These are phyloP conservation scores for Fusarium buharicum DNA, from an alignment of 2,329 filamentous ascomycete species.

Conservation along the genomic window DNA sequence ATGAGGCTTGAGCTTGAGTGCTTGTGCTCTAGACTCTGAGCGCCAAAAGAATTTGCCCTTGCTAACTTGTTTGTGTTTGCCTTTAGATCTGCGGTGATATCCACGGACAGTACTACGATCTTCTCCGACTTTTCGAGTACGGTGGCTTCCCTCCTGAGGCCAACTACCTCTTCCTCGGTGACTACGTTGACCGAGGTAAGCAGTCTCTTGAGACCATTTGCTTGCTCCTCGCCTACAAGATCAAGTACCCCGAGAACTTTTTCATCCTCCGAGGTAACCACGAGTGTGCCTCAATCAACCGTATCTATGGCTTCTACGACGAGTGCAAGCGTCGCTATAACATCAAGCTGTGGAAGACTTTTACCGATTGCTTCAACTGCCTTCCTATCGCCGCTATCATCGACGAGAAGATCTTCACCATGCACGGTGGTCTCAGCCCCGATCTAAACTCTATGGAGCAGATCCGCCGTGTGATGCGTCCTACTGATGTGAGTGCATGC, in stretches of 20 bases:
- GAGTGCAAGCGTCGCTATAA: conserved; percentile 99
- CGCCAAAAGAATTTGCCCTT: not conserved
- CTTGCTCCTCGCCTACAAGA: conserved; percentile 96
- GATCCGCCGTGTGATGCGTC: conserved; percentile 98
- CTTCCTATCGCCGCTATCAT: conserved; percentile 98
- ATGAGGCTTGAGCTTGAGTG: not conserved
- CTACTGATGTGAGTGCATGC: conserved; percentile 85
- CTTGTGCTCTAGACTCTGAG: conserved; percentile 2
- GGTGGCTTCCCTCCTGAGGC: conserved; percentile 98
- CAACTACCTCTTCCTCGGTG: conserved; percentile 99
- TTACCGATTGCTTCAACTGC: conserved; percentile 99
- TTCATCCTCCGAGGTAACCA: conserved; percentile 99
- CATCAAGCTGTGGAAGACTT: conserved; percentile 99
- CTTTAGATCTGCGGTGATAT: conserved; percentile 97
- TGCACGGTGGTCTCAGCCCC: conserved; percentile 97
- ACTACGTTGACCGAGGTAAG: conserved; percentile 99
- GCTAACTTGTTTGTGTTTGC: conserved; percentile 35
- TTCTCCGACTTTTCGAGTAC: conserved; percentile 97
- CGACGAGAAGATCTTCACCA: conserved; percentile 99
- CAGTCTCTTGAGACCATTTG: conserved; percentile 99
- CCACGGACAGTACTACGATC: conserved; percentile 98
- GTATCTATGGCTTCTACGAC: conserved; percentile 99
- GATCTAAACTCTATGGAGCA: conserved; percentile 99
- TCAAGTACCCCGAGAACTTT: conserved; percentile 99
- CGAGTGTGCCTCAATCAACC: conserved; percentile 98